A percentile compares a stretch with the other conserved stretches of the same genome.
These are phyloP conservation scores for Citrus sinensis DNA, from an alignment of 345 rosid genomes.

Conservation along the genomic window DVS_A1.0 CM039162.1:24667501-24668000, in stretches of 20 bases:
- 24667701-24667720: no score
- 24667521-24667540: conserved; percentile 27
- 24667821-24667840: no score
- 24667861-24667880: background rate
- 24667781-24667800: no score
- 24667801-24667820: no score
- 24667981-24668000: background rate
- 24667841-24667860: background rate
- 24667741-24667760: background rate
- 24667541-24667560: conserved; percentile 26
- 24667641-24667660: background rate
- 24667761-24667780: background rate
- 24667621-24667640: background rate
- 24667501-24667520: conserved; percentile 15
- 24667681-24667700: background rate
- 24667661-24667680: background rate
- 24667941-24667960: background rate
- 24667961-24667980: no score
- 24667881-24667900: background rate
- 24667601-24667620: background rate
- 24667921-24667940: background rate
- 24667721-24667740: background rate
- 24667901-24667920: background rate
- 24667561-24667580: conserved; percentile 7
- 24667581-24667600: background rate